Percentiles rank a stretch among this genome's conserved stretches.
Conservation (phyloP, 805 yeast species). For the Torulaspora maleeae region DNA sequence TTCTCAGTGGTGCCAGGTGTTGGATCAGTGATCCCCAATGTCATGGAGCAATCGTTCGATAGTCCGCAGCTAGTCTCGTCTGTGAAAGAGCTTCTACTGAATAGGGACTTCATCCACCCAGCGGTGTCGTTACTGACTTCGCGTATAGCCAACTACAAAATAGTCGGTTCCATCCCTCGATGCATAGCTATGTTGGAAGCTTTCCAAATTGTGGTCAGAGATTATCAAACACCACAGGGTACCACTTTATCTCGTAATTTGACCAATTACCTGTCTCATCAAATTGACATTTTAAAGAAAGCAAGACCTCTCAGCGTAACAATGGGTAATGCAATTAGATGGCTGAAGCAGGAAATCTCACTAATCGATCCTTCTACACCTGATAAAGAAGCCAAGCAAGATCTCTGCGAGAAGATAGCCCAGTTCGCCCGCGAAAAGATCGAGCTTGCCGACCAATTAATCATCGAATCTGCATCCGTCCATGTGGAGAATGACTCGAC, state of each 20-base stretch:
- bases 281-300: constrained; percentile 84
- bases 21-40: constrained; percentile 42
- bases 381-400: constrained; percentile 55
- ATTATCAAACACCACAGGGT: constrained; percentile 79
- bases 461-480: constrained; percentile 70
- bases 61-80: constrained; percentile 29
- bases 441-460: constrained; percentile 75
- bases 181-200: constrained; percentile 80
- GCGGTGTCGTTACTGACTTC: constrained; percentile 72
- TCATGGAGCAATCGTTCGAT: constrained; percentile 34
- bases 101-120: constrained; percentile 71
- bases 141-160: constrained; percentile 73
- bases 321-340: constrained; percentile 97
- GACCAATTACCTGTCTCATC: constrained; percentile 82
- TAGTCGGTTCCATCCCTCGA: constrained; percentile 86
- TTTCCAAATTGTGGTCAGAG: constrained; percentile 71
- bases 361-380: constrained; percentile 66
- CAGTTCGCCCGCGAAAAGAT: constrained; percentile 80
- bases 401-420: constrained; percentile 64
- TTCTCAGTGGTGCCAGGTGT: constrained; percentile 38
- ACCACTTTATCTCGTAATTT: constrained; percentile 83
- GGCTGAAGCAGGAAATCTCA: constrained; percentile 93
- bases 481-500: constrained; percentile 76
- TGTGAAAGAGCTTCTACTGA: constrained; percentile 32
- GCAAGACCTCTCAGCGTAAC: constrained; percentile 88